These are phyloP conservation scores for Cladosporium sp. DNA, from an alignment of 2,329 filamentous ascomycete genomes.

Conservation along the genomic window DNA sequence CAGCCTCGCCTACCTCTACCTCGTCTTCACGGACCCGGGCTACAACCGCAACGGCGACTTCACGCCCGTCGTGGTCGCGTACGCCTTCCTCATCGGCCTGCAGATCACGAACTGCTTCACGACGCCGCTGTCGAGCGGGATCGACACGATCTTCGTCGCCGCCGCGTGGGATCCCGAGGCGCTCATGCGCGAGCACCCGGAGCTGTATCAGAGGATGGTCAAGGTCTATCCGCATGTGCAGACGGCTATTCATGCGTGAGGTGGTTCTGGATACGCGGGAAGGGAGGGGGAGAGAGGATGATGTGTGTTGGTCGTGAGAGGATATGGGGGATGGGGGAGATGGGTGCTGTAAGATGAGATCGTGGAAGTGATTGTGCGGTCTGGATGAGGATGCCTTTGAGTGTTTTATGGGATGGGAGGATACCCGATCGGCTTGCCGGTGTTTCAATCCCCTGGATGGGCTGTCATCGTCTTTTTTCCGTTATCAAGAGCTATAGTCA, in stretches of 20 bases:
- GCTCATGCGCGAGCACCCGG: conserved; percentile 71
- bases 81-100: conserved; percentile 81
- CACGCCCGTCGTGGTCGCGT: conserved; percentile 73
- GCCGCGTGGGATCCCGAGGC: conserved; percentile 63
- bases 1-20: conserved; percentile 72
- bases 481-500: too few relatives aligned
- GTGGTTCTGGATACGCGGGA: neutral
- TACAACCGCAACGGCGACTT: conserved; percentile 66
- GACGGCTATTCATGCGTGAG: conserved; percentile 23
- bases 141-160: conserved; percentile 87
- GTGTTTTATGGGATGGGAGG: too few relatives aligned
- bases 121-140: conserved; percentile 78
- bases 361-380: too few relatives aligned
- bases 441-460: too few relatives aligned
- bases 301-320: too few relatives aligned
- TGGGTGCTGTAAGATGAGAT: too few relatives aligned
- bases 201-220: conserved; percentile 74
- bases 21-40: conserved; percentile 69
- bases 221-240: conserved; percentile 65
- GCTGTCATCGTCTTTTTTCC: too few relatives aligned
- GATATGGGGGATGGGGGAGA: too few relatives aligned
- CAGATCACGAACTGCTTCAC: conserved; percentile 88
- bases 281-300: neutral
- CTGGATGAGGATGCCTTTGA: too few relatives aligned
- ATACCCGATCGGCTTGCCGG: too few relatives aligned